Base-by-base conservation (phyloP, 148 eudicot genomes). In the Silene latifolia region DNA sequence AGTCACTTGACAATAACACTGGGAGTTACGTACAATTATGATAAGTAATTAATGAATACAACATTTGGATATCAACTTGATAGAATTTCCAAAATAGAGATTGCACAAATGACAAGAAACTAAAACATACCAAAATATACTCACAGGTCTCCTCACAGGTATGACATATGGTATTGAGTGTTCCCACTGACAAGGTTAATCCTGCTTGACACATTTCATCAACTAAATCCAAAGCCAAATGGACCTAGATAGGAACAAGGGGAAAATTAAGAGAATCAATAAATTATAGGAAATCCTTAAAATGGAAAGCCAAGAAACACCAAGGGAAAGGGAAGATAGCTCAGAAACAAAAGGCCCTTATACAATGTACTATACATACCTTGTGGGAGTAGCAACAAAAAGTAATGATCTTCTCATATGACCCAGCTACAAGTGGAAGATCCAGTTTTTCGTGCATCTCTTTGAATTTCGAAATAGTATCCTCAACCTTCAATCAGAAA, bases 101-200 rank as follows among this genome's bases (percentile, higher is more conserved):
- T 10, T 25, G 46, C 63, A 48, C 24, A 27, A 29, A 19, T 14
- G 74, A 62, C 35, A 46, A 19, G 48, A 76, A 13, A 66, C 14
- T 21, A 35, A 59, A 72, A 71, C 85, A 47, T 88, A 93, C 98
- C 98, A 90, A 74, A 81, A 85, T 85, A 76, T 73, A 92, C 69
- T 96, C 97, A 78, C 87, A 87, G 79, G 82, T 85, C 67, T 83
- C 83, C 29, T 88, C 86, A 72, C 98, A 96, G 56, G 94, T 86
- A 68, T 80, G 83, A 74, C 91, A 85, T 73, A 96, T 78, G 67
- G 67, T 81, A 80, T 88, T 86, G 82, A 90, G 70, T 63, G 86
- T 79, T 71, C 78, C 87, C 4, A 85, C 47, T 25, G 91, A 80
- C 64, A 84, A 54, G 35, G 84, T 63, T 74, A 87, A 74, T 62